phyloP scores from a whole-genome alignment of 2,329 filamentous ascomycete species.

The Microsporum ferrugineum region DNA sequence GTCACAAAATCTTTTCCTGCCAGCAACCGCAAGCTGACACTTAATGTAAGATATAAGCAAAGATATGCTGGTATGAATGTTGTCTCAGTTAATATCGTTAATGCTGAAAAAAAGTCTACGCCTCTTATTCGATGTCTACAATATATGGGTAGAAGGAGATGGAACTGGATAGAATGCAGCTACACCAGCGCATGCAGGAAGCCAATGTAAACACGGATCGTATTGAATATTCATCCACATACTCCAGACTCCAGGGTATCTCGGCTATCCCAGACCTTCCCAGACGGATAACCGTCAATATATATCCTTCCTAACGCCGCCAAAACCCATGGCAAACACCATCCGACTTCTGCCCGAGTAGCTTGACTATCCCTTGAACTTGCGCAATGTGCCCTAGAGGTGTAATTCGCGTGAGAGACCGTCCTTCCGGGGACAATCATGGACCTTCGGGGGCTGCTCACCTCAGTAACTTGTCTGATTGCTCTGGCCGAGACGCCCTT shows the following conservation, averaged over 20 bases:
- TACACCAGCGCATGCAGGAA: background rate
- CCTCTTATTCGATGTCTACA: too few relatives aligned
- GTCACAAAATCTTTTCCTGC: background rate
- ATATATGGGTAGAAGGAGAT: background rate
- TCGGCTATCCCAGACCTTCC: background rate
- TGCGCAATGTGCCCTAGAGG: background rate
- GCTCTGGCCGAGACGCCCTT: slow-evolving; percentile 62
- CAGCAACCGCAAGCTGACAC: background rate
- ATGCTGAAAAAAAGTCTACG: too few relatives aligned
- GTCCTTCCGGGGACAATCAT: background rate
- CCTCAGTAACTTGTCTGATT: slow-evolving; percentile 65
- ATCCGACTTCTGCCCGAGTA: too few relatives aligned
- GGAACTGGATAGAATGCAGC: background rate
- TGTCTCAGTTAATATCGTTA: too few relatives aligned
- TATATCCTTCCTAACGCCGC: background rate
- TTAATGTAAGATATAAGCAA: background rate
- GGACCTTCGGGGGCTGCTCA: slow-evolving; percentile 32
- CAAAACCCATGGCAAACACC: background rate
- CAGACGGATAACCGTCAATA: background rate
- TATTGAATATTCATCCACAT: background rate
- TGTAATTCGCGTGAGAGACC: background rate
- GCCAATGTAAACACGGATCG: too few relatives aligned
- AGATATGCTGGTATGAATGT: too few relatives aligned
- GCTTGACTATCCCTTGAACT: slow-evolving; percentile 8
- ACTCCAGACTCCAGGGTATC: background rate